phyloP scores from a whole-genome alignment of 2,329 filamentous ascomycete species.

The Hypocreales sp. region DNA sequence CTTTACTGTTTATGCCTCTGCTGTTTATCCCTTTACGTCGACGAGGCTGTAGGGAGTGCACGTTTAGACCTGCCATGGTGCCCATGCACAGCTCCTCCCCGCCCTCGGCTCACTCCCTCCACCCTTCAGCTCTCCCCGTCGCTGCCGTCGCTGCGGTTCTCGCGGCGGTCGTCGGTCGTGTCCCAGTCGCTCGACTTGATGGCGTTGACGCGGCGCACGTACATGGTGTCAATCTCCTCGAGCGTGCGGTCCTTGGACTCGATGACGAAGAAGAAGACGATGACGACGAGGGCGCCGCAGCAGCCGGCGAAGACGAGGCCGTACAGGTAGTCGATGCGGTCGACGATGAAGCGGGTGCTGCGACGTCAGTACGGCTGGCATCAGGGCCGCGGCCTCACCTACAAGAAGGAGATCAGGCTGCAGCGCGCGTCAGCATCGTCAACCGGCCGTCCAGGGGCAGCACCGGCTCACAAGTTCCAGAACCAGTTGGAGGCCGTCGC shows the following conservation, averaged over 20 bases:
- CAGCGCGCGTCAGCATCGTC: conserved; percentile 3
- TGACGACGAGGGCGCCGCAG: conserved; percentile 42
- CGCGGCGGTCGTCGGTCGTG: conserved; percentile 2
- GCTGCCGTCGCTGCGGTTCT: too few relatives aligned
- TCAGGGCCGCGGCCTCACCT: too few relatives aligned
- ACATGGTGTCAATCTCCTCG: conserved; percentile 69
- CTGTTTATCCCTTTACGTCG: too few relatives aligned
- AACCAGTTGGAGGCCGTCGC: conserved; percentile 45
- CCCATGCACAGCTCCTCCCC: too few relatives aligned
- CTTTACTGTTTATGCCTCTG: too few relatives aligned
- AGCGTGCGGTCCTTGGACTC: conserved; percentile 57
- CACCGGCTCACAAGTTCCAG: conserved; percentile 44
- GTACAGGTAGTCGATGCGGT: conserved; percentile 52
- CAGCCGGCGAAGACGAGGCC: conserved; percentile 59
- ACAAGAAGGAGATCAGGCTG: conserved; percentile 30
- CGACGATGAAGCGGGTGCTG: conserved; percentile 56
- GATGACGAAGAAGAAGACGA: conserved; percentile 64
- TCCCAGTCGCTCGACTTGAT: conserved; percentile 23
- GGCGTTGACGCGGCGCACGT: conserved; percentile 35
- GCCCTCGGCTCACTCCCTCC: too few relatives aligned
- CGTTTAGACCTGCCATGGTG: too few relatives aligned
- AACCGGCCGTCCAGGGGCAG: too few relatives aligned
- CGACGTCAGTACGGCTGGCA: too few relatives aligned
- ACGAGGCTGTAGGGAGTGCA: too few relatives aligned
- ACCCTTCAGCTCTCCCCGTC: too few relatives aligned